Evolutionary conservation across 169 alveolate species (phyloP).

Genomic region (Plasmodium vinckei): DNA sequence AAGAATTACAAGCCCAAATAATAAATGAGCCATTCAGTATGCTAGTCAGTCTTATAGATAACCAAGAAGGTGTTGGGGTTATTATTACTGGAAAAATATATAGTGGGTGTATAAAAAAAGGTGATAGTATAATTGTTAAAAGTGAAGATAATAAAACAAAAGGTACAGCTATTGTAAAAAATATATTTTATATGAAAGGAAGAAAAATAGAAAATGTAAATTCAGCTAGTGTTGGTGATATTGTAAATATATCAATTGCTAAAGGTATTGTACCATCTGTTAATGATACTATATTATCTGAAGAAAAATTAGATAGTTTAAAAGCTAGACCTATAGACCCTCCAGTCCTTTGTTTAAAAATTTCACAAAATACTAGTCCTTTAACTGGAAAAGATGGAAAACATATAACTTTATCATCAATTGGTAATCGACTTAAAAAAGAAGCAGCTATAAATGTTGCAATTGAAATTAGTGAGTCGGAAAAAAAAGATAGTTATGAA

Average conservation of each 20-base stretch:
- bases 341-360: conserved; percentile 92
- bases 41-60: conserved; percentile 84
- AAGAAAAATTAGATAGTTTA: conserved; percentile 79
- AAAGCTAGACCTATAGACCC: conserved; percentile 92
- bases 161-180: conserved; percentile 82
- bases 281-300: conserved; percentile 83
- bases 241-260: conserved; percentile 82
- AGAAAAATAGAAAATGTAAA: conserved; percentile 79
- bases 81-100: conserved; percentile 86
- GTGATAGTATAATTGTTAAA: conserved; percentile 81
- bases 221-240: conserved; percentile 85
- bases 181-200: conserved; percentile 81
- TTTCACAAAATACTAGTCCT: conserved; percentile 93
- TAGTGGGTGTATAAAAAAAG: conserved; percentile 84
- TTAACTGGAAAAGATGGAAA: conserved; percentile 93
- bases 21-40: conserved; percentile 77
- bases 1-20: conserved; percentile 5
- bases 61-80: conserved; percentile 84
- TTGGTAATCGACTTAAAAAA: conserved; percentile 91
- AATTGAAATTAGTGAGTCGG: conserved; percentile 87
- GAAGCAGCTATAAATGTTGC: conserved; percentile 95
- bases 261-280: conserved; percentile 86
- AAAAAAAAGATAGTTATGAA: conserved; percentile 83
- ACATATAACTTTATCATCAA: conserved; percentile 84
- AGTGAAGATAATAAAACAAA: conserved; percentile 76